Conservation (phyloP, 2,329 filamentous ascomycete genomes). For the Venturia pyrina region DNA sequence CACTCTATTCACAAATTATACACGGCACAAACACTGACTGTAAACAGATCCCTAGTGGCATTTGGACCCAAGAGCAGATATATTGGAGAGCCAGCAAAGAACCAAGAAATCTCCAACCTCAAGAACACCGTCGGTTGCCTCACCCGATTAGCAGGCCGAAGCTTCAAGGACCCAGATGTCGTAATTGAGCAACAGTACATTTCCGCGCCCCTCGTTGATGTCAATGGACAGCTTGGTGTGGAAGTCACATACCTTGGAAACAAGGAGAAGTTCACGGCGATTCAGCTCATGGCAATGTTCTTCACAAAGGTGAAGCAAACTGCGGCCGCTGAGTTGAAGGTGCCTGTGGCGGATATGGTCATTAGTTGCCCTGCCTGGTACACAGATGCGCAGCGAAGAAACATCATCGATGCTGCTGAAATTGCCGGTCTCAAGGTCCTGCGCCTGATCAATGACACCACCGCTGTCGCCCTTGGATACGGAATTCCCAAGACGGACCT, state of each 20-base stretch:
- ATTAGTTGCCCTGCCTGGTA: slow-evolving; percentile 96
- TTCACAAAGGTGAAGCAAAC: slow-evolving; percentile 89
- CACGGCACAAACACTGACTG: slow-evolving; percentile 15
- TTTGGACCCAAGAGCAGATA: slow-evolving; percentile 92
- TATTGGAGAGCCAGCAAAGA: slow-evolving; percentile 92
- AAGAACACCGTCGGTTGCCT: slow-evolving; percentile 95
- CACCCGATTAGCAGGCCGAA: slow-evolving; percentile 84
- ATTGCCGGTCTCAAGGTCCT: slow-evolving; percentile 89
- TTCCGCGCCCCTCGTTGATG: slow-evolving; percentile 74
- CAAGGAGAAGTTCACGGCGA: slow-evolving; percentile 91
- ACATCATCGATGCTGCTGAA: slow-evolving; percentile 82
- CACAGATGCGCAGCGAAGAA: slow-evolving; percentile 84
- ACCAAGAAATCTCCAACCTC: slow-evolving; percentile 97
- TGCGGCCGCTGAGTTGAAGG: slow-evolving; percentile 74
- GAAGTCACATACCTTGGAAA: slow-evolving; percentile 90
- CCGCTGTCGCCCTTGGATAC: slow-evolving; percentile 88
- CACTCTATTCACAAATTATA: slow-evolving; percentile 12
- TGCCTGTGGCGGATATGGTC: slow-evolving; percentile 86
- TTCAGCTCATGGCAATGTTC: slow-evolving; percentile 91
- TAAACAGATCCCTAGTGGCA: slow-evolving; percentile 71
- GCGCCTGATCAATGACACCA: slow-evolving; percentile 95
- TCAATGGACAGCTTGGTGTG: slow-evolving; percentile 88
- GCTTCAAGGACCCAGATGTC: slow-evolving; percentile 81
- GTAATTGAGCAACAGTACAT: slow-evolving; percentile 87
- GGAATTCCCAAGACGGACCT: slow-evolving; percentile 97